phyloP scores from a whole-genome alignment of 768 basidiomycete genomes.

The Nevesoporus exiguus region DNA sequence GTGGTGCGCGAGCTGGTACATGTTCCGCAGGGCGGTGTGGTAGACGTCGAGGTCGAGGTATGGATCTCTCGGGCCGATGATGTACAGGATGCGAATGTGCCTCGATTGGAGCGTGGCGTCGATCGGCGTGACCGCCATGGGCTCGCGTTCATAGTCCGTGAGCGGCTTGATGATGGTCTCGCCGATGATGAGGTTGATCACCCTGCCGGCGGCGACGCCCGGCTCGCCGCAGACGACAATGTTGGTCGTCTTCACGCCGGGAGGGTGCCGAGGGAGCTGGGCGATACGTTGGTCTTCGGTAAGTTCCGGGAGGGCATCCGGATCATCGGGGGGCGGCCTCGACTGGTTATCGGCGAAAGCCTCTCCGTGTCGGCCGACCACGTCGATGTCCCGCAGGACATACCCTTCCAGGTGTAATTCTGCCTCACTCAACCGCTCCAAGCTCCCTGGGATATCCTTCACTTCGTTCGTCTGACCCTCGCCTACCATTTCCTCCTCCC shows the following conservation, averaged over 20 bases:
- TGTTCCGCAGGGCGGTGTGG: slow-evolving; percentile 20
- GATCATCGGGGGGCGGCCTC: neutral
- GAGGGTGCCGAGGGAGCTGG: slow-evolving; percentile 18
- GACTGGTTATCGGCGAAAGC: neutral
- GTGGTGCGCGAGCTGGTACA: slow-evolving; percentile 26
- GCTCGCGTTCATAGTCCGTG: slow-evolving; percentile 28
- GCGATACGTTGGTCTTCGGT: slow-evolving; percentile 20
- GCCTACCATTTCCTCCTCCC: neutral
- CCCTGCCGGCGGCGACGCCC: slow-evolving; percentile 29
- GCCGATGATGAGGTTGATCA: slow-evolving; percentile 27
- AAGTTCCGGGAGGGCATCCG: slow-evolving; percentile 3
- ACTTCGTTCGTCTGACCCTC: neutral
- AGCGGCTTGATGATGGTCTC: slow-evolving; percentile 20
- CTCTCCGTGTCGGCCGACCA: slow-evolving; percentile 6
- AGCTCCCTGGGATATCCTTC: slow-evolving; percentile 14
- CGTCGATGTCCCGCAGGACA: slow-evolving; percentile 8
- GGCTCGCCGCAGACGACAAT: slow-evolving; percentile 43
- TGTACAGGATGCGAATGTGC: slow-evolving; percentile 27
- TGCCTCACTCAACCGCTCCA: slow-evolving; percentile 16
- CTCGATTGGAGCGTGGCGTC: slow-evolving; percentile 17
- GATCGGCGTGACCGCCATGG: slow-evolving; percentile 31
- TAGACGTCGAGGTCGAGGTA: slow-evolving; percentile 21
- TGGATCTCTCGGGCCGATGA: slow-evolving; percentile 31
- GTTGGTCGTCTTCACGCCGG: slow-evolving; percentile 27
- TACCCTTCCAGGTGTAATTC: slow-evolving; percentile 14